These are phyloP conservation scores for Escallonia rubra DNA, from an alignment of 129 eudicot species.

Conservation along the genomic window DNA sequence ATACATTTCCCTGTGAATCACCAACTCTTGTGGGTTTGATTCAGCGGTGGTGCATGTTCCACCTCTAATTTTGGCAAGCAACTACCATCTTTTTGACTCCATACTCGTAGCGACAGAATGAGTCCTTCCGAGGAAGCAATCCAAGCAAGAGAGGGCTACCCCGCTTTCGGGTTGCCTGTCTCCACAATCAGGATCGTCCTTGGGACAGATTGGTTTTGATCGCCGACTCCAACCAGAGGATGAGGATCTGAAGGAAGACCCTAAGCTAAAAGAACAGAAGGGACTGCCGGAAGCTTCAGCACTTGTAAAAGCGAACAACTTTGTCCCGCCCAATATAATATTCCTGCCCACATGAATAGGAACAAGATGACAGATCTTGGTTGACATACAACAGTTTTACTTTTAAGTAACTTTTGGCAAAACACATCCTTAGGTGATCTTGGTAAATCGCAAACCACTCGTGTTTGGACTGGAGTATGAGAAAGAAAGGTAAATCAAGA, in stretches of 20 bases:
- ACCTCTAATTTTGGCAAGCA: conserved; percentile 37
- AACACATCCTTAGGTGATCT: too few relatives aligned
- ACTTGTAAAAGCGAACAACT: conserved; percentile 52
- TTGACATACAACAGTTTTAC: too few relatives aligned
- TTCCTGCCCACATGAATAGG: conserved; percentile 22
- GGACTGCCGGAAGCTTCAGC: neutral
- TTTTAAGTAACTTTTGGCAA: too few relatives aligned
- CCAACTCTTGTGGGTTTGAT: conserved; percentile 37
- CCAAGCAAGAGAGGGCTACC: conserved; percentile 42
- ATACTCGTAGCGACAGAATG: conserved; percentile 38
- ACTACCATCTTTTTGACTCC: conserved; percentile 20
- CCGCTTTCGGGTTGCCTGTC: conserved; percentile 31
- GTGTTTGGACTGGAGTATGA: too few relatives aligned
- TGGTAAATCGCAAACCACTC: too few relatives aligned
- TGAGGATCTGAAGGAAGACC: neutral
- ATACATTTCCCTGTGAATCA: conserved; percentile 49
- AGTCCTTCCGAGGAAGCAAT: conserved; percentile 42
- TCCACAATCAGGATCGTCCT: conserved; percentile 32
- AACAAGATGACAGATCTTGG: too few relatives aligned
- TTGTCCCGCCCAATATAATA: conserved; percentile 48
- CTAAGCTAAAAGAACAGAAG: neutral
- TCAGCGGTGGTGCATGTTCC: conserved; percentile 56
- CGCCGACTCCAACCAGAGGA: conserved; percentile 5
- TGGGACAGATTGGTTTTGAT: conserved; percentile 17
- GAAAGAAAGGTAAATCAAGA: too few relatives aligned